A percentile compares a stretch with the other conserved stretches of the same genome.
These are phyloP conservation scores for Kickxella alabastrina DNA, from an alignment of 192 early-diverging fungal genomes.

Conservation along the genomic window DNA sequence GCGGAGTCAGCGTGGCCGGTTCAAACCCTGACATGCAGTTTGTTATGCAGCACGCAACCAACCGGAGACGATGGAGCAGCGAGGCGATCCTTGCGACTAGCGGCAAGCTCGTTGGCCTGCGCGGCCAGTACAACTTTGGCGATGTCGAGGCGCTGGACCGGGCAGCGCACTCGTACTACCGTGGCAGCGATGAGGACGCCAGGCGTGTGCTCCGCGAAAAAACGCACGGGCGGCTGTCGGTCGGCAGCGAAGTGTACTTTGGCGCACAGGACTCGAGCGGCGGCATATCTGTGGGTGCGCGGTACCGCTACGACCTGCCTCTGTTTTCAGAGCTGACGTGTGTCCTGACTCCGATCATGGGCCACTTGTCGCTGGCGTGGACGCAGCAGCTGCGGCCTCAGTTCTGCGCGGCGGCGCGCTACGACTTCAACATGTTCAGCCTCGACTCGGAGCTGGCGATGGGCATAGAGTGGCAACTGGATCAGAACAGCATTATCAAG, in stretches of 20 bases:
- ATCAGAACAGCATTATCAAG: slow-evolving; percentile 56
- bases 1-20: slow-evolving; percentile 43
- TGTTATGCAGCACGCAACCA: slow-evolving; percentile 56
- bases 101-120: slow-evolving; percentile 75
- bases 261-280: slow-evolving; percentile 80
- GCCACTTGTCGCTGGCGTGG: slow-evolving; percentile 82
- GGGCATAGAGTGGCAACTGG: slow-evolving; percentile 78
- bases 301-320: slow-evolving; percentile 61
- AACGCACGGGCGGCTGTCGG: slow-evolving; percentile 27
- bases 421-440: slow-evolving; percentile 88
- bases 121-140: slow-evolving; percentile 75
- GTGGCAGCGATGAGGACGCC: slow-evolving; percentile 14
- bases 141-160: slow-evolving; percentile 21
- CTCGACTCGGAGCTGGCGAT: slow-evolving; percentile 85
- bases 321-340: slow-evolving; percentile 58
- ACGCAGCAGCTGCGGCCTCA: slow-evolving; percentile 69
- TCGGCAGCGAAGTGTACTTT: slow-evolving; percentile 72
- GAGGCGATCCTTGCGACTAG: slow-evolving; percentile 74
- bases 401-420: slow-evolving; percentile 73
- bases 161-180: slow-evolving; percentile 18
- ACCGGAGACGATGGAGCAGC: slow-evolving; percentile 71
- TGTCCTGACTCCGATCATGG: slow-evolving; percentile 88
- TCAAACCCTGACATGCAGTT: slow-evolving; percentile 34
- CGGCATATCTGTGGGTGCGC: slow-evolving; percentile 69
- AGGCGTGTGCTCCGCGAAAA: slow-evolving; percentile 6